A percentile compares a stretch with the other conserved stretches of the same genome.
These are phyloP conservation scores for Oenanthe javanica DNA, from an alignment of 140 eudicot genomes.

Conservation along the genomic window DNA sequence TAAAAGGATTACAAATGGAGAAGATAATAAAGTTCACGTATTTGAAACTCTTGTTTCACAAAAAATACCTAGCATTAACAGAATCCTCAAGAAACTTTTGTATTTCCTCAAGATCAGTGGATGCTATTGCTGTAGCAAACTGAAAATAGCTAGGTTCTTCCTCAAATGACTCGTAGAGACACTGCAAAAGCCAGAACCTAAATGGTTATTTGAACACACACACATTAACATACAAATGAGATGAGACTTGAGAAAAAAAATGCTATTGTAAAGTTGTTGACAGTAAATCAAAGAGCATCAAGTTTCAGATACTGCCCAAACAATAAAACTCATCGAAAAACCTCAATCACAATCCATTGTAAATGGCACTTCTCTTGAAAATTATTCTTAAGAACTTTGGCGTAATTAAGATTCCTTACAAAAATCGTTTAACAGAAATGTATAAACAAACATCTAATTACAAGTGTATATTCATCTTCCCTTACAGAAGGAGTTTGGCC, in stretches of 20 bases:
- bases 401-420: no score
- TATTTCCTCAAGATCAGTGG: slow-evolving; percentile 85
- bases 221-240: not conserved
- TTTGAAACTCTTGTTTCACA: not conserved
- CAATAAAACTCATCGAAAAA: not conserved
- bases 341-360: not conserved
- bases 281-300: not conserved
- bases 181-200: slow-evolving; percentile 34
- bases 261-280: not conserved
- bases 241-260: not conserved
- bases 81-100: slow-evolving; percentile 77
- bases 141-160: slow-evolving; percentile 77
- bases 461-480: not conserved
- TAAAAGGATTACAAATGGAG: not conserved
- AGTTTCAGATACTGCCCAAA: not conserved
- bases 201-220: not conserved
- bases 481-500: not conserved
- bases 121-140: slow-evolving; percentile 70
- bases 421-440: no score
- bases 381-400: no score
- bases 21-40: not conserved
- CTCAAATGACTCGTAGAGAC: slow-evolving; percentile 65
- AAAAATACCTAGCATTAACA: slow-evolving; percentile 50
- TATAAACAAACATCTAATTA: not conserved
- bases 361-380: no score